Evolutionary conservation across 2,329 filamentous ascomycete genomes (phyloP), one percentile per base, ranked within the genome.

Genomic region (Polytolypa hystricis): DNA sequence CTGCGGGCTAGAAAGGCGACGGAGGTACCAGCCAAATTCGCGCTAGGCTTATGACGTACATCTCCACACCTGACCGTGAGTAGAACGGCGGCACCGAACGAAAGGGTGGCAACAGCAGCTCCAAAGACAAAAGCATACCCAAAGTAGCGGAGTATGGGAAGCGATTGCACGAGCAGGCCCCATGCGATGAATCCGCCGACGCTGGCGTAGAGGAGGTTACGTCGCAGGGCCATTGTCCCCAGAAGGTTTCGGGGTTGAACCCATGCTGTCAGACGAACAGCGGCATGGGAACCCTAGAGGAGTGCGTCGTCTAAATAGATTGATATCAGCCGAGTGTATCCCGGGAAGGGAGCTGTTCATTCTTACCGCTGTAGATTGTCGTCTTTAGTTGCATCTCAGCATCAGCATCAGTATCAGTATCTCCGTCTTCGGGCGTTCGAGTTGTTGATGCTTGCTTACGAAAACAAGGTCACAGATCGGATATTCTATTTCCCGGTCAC

Each of bases 71-170:
- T 60, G 56, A 64, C 49, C 27, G 76, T 81, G 34, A 79, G 67
- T 33, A 79, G 52, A 23, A 82, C 57, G 20, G 84, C 56, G 36
- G 72, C 73, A 39, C 76, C 56, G 39, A 81, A 66, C 30, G 72
- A 57, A 33, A 73, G 46, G 2, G 70, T 53, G 32, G 78, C 64
- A 16, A 66, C 52, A 44, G 80, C 49, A 45, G 71, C 65, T 46
- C 91, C 89, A 46, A 73, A 62, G 47, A 81, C 65, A 57, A 96
- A 85, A 49, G 87, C 84, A 61, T 93, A 83, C 51, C 82, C 84
- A 28, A 84, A 70, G 72, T 83, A 93, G 58, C 85, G 84, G 47
- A 96, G 67, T 41, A 77, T 66, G 19, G 89, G 86, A 51, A 86
- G 69, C 79, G 82, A 93, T 65, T 82, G 79, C 48, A 84, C 79